Base-by-base conservation (phyloP, 140 eudicot species). In the Oenanthe javanica region DNA sequence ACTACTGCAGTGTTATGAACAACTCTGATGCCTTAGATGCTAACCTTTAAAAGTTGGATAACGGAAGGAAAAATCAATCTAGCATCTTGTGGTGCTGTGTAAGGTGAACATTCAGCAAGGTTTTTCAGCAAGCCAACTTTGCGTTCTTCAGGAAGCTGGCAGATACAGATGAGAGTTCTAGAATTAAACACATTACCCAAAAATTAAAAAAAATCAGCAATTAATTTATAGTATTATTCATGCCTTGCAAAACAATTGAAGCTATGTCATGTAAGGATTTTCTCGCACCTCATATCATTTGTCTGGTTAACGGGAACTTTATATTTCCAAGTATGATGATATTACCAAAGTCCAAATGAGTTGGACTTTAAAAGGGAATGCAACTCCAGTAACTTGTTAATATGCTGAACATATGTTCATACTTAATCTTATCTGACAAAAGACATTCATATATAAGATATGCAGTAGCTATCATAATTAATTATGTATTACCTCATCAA, bases 21-120 rank as follows among this genome's bases (percentile, higher is more conserved):
- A 18, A 40, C 59, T 79, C 64, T 69, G 23, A 43, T 46, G 48
- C 19, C 15, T 25, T 69, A 81, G n/a, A 45, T 43, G 52, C 73
- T 27, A 82, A 91, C 98, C 96, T 92, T 94, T 63, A 94, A 86
- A 38, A 94, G 93, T 75, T 84, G 91, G 86, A 89, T 88, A 81
- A 92, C 89, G 36, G 91, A 89, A 21, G 97, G 97, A 80, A 94
- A 97, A 55, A 94, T 86, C 84, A 89, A 97, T 84, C 98, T 91
- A 9, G 98, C 87, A 83, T 92, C 97, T 69, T 87, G 97, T 23
- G 98, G 93, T 72, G 93, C 75, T 80, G 96, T 87, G 77, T 90
- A 89, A 75, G 98, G 89, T 40, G 98, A 92, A 84, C 97, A 82
- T 84, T 94, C 98, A 36, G 98, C 96, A 75, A 94, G 91, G 84